These are phyloP conservation scores for Endogone sp. DNA, from an alignment of 192 early-diverging fungal genomes.

Conservation along the genomic window DNA sequence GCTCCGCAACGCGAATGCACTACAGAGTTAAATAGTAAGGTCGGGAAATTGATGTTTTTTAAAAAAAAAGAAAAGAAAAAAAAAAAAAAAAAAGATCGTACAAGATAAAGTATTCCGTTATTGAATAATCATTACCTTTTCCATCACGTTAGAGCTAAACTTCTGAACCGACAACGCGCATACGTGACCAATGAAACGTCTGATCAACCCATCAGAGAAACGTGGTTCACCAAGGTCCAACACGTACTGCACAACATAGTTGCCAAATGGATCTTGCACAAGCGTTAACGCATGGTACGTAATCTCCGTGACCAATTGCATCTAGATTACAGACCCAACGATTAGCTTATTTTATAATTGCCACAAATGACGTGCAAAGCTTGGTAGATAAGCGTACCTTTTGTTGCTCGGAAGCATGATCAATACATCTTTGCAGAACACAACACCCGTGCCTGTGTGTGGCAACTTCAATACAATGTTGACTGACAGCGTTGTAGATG, in stretches of 20 bases:
- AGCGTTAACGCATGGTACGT: constrained; percentile 67
- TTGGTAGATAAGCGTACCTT: constrained; percentile 30
- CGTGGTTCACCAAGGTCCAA: constrained; percentile 68
- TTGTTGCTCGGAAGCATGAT: constrained; percentile 69
- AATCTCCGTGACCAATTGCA: constrained; percentile 73
- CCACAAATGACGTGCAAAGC: no score
- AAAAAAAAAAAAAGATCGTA: neutral
- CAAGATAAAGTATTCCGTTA: neutral
- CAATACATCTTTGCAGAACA: constrained; percentile 88
- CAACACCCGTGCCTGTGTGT: constrained; percentile 91
- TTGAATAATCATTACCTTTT: constrained; percentile 56
- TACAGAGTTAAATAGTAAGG: constrained; percentile 14
- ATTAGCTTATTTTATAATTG: neutral
- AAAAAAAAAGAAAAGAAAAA: neutral
- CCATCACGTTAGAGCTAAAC: constrained; percentile 90
- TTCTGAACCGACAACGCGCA: constrained; percentile 82
- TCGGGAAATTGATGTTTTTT: neutral
- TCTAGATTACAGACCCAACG: constrained; percentile 9
- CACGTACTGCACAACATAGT: constrained; percentile 93
- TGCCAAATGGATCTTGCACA: constrained; percentile 88
- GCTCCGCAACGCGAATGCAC: constrained; percentile 80
- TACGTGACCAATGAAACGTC: constrained; percentile 71
- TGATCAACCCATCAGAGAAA: constrained; percentile 68
- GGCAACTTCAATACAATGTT: constrained; percentile 77
- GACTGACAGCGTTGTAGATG: constrained; percentile 78